phyloP scores from a whole-genome alignment of 2,329 filamentous ascomycete genomes.

The Sordariomycetes sp. region DNA sequence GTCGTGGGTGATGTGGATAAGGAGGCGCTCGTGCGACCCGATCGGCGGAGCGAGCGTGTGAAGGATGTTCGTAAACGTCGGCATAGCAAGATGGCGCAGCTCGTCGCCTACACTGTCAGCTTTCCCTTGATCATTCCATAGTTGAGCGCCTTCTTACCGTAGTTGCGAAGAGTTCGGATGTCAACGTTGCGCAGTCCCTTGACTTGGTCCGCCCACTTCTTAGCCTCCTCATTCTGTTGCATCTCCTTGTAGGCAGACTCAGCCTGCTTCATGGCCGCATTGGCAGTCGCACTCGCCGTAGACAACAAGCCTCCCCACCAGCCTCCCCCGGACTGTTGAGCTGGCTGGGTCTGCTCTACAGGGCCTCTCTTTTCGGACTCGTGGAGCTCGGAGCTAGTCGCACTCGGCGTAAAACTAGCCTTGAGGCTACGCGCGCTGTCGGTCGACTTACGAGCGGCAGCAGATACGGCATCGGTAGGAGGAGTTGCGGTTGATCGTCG shows the following conservation, averaged over 20 bases:
- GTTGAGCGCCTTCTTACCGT: conserved; percentile 17
- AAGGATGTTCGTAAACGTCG: conserved; percentile 89
- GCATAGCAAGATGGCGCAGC: conserved; percentile 74
- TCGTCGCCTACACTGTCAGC: conserved; percentile 61
- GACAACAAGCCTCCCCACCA: conserved; percentile 87
- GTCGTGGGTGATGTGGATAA: conserved; percentile 97
- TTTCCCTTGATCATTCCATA: background rate
- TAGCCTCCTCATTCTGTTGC: conserved; percentile 91
- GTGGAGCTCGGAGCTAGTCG: conserved; percentile 52
- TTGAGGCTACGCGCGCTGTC: conserved; percentile 68
- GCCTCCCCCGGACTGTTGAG: conserved; percentile 40
- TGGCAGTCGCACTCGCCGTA: conserved; percentile 72
- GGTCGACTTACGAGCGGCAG: conserved; percentile 56
- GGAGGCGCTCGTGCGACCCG: conserved; percentile 89
- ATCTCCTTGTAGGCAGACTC: conserved; percentile 92
- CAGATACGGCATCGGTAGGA: conserved; percentile 40
- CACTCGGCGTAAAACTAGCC: conserved; percentile 61
- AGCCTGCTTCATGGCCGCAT: conserved; percentile 83
- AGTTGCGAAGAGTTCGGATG: conserved; percentile 59
- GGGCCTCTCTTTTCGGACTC: conserved; percentile 44
- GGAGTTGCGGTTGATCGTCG: conserved; percentile 38
- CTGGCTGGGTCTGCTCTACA: conserved; percentile 30
- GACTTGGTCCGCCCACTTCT: conserved; percentile 92
- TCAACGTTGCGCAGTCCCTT: conserved; percentile 55
- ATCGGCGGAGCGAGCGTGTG: conserved; percentile 95